phyloP scores from a whole-genome alignment of 1,139 yeast species.

The Suhomyces chickasaworum region DNA sequence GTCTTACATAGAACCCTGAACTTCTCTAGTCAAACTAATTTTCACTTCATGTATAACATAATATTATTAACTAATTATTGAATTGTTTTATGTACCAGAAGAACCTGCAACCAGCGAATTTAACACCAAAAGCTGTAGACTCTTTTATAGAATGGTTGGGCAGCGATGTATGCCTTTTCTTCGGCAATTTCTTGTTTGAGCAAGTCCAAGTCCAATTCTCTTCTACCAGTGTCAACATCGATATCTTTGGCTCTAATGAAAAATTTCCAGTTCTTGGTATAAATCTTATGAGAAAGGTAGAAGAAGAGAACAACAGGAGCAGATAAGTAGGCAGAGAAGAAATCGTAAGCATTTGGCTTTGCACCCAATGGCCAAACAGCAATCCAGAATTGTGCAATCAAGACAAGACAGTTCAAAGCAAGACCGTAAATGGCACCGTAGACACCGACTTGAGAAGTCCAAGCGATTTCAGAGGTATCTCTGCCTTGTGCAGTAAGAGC shows the following conservation, averaged over 20 bases:
- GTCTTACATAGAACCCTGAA: too few species aligned
- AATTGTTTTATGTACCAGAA: neutral
- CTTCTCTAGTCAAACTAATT: neutral
- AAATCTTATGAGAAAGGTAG: constrained; percentile 44
- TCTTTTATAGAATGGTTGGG: constrained; percentile 57
- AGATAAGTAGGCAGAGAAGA: constrained; percentile 43
- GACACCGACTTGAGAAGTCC: constrained; percentile 56
- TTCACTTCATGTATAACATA: neutral
- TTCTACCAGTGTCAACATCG: constrained; percentile 72
- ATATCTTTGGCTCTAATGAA: constrained; percentile 53
- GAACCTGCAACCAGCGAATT: constrained; percentile 7
- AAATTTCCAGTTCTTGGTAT: constrained; percentile 39
- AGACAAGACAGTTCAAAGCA: constrained; percentile 48
- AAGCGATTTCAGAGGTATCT: constrained; percentile 54
- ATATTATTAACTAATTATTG: constrained; percentile 1
- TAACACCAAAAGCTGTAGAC: constrained; percentile 59
- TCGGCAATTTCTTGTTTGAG: constrained; percentile 66
- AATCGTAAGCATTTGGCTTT: constrained; percentile 36
- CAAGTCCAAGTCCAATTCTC: constrained; percentile 63
- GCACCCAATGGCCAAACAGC: constrained; percentile 45
- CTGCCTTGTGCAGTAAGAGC: constrained; percentile 35
- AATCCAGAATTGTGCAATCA: constrained; percentile 55
- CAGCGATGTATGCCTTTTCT: constrained; percentile 53
- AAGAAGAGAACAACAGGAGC: constrained; percentile 37
- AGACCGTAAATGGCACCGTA: constrained; percentile 55